Base-by-base conservation (phyloP, 148 eudicot genomes). In the Diospyros lotus region DNA sequence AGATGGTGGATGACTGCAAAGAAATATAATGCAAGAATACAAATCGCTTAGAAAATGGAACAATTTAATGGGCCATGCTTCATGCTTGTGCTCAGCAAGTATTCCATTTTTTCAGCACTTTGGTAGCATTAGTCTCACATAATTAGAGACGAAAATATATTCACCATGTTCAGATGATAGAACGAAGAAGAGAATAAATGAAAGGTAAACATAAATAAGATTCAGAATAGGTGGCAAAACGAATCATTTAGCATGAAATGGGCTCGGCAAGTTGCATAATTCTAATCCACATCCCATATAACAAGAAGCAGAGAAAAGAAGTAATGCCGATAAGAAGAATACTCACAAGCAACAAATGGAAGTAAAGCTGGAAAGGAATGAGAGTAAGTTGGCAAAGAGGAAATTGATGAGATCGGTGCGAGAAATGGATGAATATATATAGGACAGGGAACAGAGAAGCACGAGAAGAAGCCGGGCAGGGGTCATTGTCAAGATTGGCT, bases 341-440 rank as follows among this genome's bases (percentile, higher is more conserved):
- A 54, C 61, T 56, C 48, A 56, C 48, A 6, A 6, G 14, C 55
- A 48, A 48, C 11, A 4, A n/a, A n/a, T 1, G 41, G 54, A 18
- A 66, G 46, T 45, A 40, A n/a, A 46, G 15, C 55, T 14, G 7
- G 54, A n/a, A n/a, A 67, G 55, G 28, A 40, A 9, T 2, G 44
- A 72, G 60, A 72, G 66, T 43, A 58, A 18, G 66, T 72, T 72
- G 66, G 66, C 28, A 58, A 44, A 64, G 52, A 43, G 64, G 58
- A 58, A 48, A 13, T 5, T 18, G 75, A 72, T 54, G 11, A 45
- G 42, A 18, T 12, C 46, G 45, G 75, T 45, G 40, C 12, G 44
- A 3, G 75, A 59, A 43, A 42, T 28, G 7, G 44, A 18, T 59
- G 75, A 17, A 60, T 72, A 45, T 72, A 72, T 72, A 72, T 28